Base-by-base conservation (phyloP, 1,139 yeast species). In the Nakaseomyces glabratus region DNA sequence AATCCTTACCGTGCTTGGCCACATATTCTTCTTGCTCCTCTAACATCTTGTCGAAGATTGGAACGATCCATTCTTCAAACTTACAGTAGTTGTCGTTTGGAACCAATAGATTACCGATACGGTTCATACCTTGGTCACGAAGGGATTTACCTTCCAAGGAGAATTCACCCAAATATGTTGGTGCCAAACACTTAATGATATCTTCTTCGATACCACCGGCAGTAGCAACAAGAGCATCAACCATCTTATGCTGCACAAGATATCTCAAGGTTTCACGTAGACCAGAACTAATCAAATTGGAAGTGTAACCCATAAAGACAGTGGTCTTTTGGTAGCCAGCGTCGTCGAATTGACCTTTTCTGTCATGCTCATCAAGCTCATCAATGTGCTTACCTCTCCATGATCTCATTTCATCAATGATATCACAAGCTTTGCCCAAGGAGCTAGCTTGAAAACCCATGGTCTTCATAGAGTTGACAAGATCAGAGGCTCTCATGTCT, bases 161-260 rank as follows among this genome's bases (percentile, higher is more conserved):
- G 58, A 86, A 90, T 32, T 86, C 96, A 35, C 98, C 96, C 69
- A 90, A 67, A 52, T 79, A 88, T 3, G 99, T 90, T 37, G 95
- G 95, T 1, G 97, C 98, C 43, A 90, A 69, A 55, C 95, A 86
- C 60, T 90, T 90, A 65, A 90, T 90, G 39, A 93, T 65, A 62
- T 90, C 99, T 62, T 90, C 99, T 61, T 90, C 99, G 44, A 90
- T 76, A 46, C 98, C 99, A 46, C 99, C 99, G 15, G 96, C 98
- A 43, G 88, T 73, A 8, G 98, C 82, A 34, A 93, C 98, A 51
- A 90, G 75, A 13, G 94, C 97, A 49, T 88, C 81, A 31, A 90
- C 95, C 76, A 82, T 82, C 60, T 86, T 86, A 64, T 93, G 79
- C 60, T 90, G 93, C 24, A 85, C 97, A 48, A 93, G 68, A 57